Conservation (phyloP, 805 yeast species). For the Monosporozyma solicola region DNA sequence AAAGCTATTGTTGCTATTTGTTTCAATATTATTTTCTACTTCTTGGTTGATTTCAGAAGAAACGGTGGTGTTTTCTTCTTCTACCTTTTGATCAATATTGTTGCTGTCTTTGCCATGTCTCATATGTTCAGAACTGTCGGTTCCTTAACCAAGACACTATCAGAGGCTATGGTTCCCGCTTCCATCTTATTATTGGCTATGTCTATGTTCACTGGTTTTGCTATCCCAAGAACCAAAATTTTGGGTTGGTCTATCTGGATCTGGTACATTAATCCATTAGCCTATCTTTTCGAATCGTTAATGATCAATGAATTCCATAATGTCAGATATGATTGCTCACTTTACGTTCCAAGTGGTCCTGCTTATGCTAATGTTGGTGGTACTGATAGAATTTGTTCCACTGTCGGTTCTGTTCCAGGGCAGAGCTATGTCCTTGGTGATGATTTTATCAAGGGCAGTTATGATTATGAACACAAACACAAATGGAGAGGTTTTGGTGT, state of each 20-base stretch:
- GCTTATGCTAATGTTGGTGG: conserved; percentile 31
- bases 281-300: conserved; percentile 49
- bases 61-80: conserved; percentile 48
- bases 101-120: conserved; percentile 44
- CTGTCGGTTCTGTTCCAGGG: conserved; percentile 51
- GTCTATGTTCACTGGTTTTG: conserved; percentile 49
- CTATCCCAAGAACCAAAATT: conserved; percentile 47
- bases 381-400: conserved; percentile 41
- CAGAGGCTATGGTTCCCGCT: conserved; percentile 54
- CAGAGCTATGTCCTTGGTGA: conserved; percentile 42
- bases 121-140: conserved; percentile 48
- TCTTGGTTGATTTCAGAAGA: conserved; percentile 46
- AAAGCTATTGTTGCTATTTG: conserved; percentile 36
- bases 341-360: conserved; percentile 41
- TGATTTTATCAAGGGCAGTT: conserved; percentile 37
- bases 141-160: conserved; percentile 37
- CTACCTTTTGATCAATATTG: conserved; percentile 36
- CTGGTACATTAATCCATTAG: conserved; percentile 49
- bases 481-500: conserved; percentile 65
- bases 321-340: conserved; percentile 38
- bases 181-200: conserved; percentile 42
- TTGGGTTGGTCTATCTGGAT: conserved; percentile 62
- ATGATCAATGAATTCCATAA: conserved; percentile 50
- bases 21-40: conserved; percentile 45
- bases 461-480: conserved; percentile 37